Percentiles rank a stretch among this genome's conserved stretches.
phyloP scores from a whole-genome alignment of 2,329 filamentous ascomycete genomes.

The Pseudogymnoascus sp. region DNA sequence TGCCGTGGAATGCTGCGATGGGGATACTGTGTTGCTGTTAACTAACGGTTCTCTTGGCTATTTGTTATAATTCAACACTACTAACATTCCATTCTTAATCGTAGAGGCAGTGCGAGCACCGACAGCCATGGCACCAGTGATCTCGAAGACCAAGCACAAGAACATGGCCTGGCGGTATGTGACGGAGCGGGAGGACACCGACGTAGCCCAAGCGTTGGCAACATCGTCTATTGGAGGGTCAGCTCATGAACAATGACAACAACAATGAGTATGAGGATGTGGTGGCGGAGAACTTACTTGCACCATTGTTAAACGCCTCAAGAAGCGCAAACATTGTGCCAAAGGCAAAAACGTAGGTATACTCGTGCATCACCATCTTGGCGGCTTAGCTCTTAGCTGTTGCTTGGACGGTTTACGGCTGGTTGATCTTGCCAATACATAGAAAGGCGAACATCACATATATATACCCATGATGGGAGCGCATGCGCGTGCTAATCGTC shows the following conservation, averaged over 20 bases:
- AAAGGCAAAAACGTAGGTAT: constrained; percentile 50
- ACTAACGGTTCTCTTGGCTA: not conserved
- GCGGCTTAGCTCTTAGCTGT: constrained; percentile 4
- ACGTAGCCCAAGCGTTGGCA: constrained; percentile 76
- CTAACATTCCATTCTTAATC: constrained; percentile 60
- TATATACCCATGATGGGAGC: not conserved
- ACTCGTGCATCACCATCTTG: constrained; percentile 36
- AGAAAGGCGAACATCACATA: not conserved
- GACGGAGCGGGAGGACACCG: constrained; percentile 71
- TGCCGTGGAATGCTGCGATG: constrained; percentile 46
- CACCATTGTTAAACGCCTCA: constrained; percentile 54
- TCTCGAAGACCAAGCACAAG: constrained; percentile 59
- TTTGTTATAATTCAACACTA: not conserved
- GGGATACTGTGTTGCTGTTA: constrained; percentile 49
- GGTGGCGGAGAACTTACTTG: constrained; percentile 18
- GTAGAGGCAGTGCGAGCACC: constrained; percentile 65
- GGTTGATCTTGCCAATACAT: not conserved
- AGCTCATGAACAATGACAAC: not conserved
- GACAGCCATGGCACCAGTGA: constrained; percentile 59
- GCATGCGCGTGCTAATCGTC: not conserved
- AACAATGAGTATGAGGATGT: not conserved
- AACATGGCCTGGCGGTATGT: constrained; percentile 63
- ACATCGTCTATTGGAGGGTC: constrained; percentile 57
- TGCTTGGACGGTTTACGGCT: not conserved
- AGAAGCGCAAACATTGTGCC: constrained; percentile 50